Evolutionary conservation across 805 yeast species (phyloP), one percentile per base, ranked within the genome.

Genomic region (Yarrowia divulgata): DNA sequence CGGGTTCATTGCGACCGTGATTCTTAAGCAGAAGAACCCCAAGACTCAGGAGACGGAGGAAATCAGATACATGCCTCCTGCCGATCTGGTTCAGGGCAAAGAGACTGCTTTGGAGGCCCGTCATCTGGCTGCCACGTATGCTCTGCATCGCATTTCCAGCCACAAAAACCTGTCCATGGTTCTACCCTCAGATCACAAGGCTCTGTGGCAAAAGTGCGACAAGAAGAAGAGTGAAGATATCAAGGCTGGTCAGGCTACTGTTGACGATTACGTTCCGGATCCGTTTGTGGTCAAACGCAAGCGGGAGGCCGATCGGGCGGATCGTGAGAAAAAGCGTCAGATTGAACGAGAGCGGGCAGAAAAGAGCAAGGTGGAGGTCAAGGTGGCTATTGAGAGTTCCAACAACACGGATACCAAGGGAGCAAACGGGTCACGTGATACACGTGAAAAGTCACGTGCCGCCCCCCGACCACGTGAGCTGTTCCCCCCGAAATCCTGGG

Each of bases 21-120:
- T 83, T 14, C 76, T 95, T 19, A 84, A 87, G 2, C 88, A 88
- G 84, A 86, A 85, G 54, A 91, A 94, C 73, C 97, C 97, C 0
- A 92, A 91, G 75, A 87, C 97, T 0, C 86, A 86, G 57, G 93
- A 90, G 73, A 74, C 83, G 6, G 84, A 93, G 46, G 78, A 79
- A 1, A 83, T 92, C 2, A 81, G 83, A 67, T 85, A 87, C 80
- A 82, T 73, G 57, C 85, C 85, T 63, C 87, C 86, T 16, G 74
- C 79, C 7, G 86, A 85, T 9, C 74, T 84, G 4, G 82, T 88
- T 8, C 78, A 80, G 3, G 88, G 93, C 0, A 92, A 90, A 73
- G 90, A 87, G 57, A 91, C 98, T 0, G 85, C 97, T 1, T 81
- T 91, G 40, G 98, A 93, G 73, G 97, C 98, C 0, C 84, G 97